phyloP scores from a whole-genome alignment of 768 basidiomycete genomes.

The Gymnopilus junonius region DNA sequence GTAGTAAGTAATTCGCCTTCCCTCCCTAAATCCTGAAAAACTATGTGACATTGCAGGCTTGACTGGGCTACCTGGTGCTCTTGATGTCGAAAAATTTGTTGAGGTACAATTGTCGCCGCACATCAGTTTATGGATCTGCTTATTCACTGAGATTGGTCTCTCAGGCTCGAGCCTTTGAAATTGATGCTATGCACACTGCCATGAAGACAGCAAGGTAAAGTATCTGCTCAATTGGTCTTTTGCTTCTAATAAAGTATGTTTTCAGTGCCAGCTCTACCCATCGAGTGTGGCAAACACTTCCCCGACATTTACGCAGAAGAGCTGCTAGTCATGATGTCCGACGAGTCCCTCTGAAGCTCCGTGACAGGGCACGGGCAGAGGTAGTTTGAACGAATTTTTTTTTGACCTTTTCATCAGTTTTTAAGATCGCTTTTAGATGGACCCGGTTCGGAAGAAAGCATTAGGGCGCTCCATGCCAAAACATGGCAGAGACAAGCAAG shows the following conservation, averaged over 20 bases:
- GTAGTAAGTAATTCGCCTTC: background rate
- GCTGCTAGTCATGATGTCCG: conserved; percentile 96
- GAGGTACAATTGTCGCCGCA: conserved; percentile 53
- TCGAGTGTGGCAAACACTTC: conserved; percentile 91
- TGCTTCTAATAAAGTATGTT: background rate
- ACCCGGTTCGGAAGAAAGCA: conserved; percentile 42
- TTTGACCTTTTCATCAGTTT: background rate
- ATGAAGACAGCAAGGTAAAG: conserved; percentile 79
- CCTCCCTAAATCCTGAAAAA: background rate
- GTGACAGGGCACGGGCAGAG: conserved; percentile 83
- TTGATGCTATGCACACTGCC: conserved; percentile 85
- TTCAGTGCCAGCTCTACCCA: conserved; percentile 71
- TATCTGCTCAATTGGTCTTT: background rate
- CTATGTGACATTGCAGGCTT: conserved; percentile 42
- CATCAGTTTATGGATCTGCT: background rate
- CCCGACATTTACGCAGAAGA: conserved; percentile 87
- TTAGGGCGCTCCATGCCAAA: conserved; percentile 55
- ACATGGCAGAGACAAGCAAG: conserved; percentile 61
- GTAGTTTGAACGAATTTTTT: conserved; percentile 42
- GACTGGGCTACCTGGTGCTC: conserved; percentile 65
- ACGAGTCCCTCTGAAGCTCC: conserved; percentile 83
- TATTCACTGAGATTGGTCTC: conserved; percentile 1
- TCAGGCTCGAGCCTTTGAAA: conserved; percentile 90
- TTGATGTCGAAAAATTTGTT: conserved; percentile 90
- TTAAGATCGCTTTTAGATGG: conserved; percentile 45